A percentile compares a stretch with the other conserved stretches of the same genome.
Evolutionary conservation across 2,329 filamentous ascomycete genomes (phyloP).

Genomic region (Exophiala spinifera): DNA sequence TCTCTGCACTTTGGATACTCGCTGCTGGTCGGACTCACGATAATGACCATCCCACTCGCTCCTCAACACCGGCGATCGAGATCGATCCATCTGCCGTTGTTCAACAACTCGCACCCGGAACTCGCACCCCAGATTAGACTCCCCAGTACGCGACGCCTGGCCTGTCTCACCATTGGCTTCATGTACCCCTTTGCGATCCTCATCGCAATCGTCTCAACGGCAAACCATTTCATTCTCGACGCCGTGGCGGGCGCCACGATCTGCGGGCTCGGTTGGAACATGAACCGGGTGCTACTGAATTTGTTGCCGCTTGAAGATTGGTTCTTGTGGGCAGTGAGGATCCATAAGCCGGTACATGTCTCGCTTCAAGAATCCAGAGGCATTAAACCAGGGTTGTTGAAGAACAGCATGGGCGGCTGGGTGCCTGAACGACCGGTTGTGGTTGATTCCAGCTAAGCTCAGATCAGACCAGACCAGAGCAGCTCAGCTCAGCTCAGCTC

Average conservation of each 20-base stretch:
- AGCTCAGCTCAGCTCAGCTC: no score
- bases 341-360: slow-evolving; percentile 58
- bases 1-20: slow-evolving; percentile 74
- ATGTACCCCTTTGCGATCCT: slow-evolving; percentile 65
- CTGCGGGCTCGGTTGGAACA: slow-evolving; percentile 61
- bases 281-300: slow-evolving; percentile 57
- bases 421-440: slow-evolving; percentile 1
- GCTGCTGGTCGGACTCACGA: slow-evolving; percentile 67
- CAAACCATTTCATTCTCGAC: slow-evolving; percentile 70
- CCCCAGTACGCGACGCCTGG: slow-evolving; percentile 51
- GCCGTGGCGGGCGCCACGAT: slow-evolving; percentile 66
- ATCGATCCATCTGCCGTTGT: slow-evolving; percentile 34
- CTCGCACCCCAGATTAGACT: slow-evolving; percentile 37
- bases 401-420: slow-evolving; percentile 4
- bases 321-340: slow-evolving; percentile 60
- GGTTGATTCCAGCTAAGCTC: neutral
- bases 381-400: neutral
- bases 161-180: slow-evolving; percentile 53
- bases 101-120: slow-evolving; percentile 30
- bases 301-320: slow-evolving; percentile 65
- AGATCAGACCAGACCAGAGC: neutral
- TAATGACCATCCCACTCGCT: slow-evolving; percentile 62
- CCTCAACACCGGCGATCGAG: slow-evolving; percentile 49
- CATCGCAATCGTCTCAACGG: slow-evolving; percentile 66
- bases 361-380: neutral